Conservation (phyloP, 108 stramenopile species). For the Cyclotella baltica region DNA sequence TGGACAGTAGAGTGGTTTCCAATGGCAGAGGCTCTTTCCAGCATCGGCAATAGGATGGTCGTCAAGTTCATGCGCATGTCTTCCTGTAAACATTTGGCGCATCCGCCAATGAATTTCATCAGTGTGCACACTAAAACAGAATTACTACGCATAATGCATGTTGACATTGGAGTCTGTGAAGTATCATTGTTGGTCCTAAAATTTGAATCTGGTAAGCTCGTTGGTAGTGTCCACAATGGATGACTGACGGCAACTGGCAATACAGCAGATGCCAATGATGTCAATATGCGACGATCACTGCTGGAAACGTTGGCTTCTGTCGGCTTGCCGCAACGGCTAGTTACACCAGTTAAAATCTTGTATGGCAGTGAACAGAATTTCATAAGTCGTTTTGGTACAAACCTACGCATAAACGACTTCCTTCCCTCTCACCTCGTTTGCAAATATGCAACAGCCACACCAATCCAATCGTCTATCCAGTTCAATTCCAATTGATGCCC, state of each 20-base stretch:
- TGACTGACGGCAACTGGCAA: constrained; percentile 44
- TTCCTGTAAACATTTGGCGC: constrained; percentile 27
- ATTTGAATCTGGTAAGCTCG: not conserved
- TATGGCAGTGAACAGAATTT: not conserved
- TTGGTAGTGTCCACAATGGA: constrained; percentile 53
- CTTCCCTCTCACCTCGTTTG: constrained; percentile 21
- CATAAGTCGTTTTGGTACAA: not conserved
- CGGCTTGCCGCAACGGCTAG: not conserved
- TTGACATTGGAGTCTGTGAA: no score
- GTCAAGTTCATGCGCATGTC: constrained; percentile 34
- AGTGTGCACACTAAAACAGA: constrained; percentile 47
- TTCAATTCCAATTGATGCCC: not conserved
- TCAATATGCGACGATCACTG: constrained; percentile 17
- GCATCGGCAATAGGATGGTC: constrained; percentile 50
- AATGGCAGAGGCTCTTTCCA: constrained; percentile 48
- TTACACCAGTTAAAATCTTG: constrained; percentile 23
- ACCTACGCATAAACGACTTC: not conserved
- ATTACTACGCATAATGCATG: constrained; percentile 47
- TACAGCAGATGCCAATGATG: constrained; percentile 46
- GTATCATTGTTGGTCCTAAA: no score
- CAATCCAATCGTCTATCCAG: constrained; percentile 9
- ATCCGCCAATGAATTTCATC: constrained; percentile 43
- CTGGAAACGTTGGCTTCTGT: constrained; percentile 1
- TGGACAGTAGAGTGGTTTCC: constrained; percentile 55
- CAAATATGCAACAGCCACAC: constrained; percentile 36